Evolutionary conservation across 257 asterid species (phyloP).

Genomic region (Solanum stenotomum): DNA sequence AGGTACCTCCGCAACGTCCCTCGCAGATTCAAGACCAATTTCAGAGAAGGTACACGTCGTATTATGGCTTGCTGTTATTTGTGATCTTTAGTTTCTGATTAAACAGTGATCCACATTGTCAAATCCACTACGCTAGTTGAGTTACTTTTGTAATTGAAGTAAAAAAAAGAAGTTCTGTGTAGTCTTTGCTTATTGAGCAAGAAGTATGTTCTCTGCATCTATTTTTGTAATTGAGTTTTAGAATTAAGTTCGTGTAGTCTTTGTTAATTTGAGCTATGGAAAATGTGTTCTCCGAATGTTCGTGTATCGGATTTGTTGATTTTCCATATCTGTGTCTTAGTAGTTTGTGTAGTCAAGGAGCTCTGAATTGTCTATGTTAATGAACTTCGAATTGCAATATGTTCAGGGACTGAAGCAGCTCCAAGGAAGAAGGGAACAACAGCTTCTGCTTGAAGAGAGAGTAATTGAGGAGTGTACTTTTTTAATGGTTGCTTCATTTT

Average conservation of each 20-base stretch:
- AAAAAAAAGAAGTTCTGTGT: not conserved
- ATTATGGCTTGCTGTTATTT: not conserved
- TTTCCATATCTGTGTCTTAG: not conserved
- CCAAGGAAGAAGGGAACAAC: constrained; percentile 84
- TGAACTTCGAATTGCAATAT: not conserved
- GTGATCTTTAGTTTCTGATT: not conserved
- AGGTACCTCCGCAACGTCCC: constrained; percentile 66
- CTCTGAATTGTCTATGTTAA: not conserved
- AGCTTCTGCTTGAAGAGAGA: constrained; percentile 37
- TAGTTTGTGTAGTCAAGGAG: not conserved
- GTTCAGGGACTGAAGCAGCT: constrained; percentile 73
- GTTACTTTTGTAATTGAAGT: not conserved
- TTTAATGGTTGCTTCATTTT: not conserved
- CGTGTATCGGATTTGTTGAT: not conserved
- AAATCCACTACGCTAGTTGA: not conserved
- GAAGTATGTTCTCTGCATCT: not conserved
- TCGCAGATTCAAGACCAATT: constrained; percentile 68
- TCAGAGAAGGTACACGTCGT: constrained; percentile 48
- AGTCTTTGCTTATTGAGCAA: not conserved
- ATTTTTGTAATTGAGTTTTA: not conserved
- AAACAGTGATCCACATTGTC: not conserved
- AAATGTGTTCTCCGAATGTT: not conserved
- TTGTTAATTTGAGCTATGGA: not conserved
- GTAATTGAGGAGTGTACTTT: constrained; percentile 4
- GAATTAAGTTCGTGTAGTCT: not conserved